These are phyloP conservation scores for Pseudogymnoascus sp. DNA, from an alignment of 2,329 filamentous ascomycete genomes.

Conservation along the genomic window DNA sequence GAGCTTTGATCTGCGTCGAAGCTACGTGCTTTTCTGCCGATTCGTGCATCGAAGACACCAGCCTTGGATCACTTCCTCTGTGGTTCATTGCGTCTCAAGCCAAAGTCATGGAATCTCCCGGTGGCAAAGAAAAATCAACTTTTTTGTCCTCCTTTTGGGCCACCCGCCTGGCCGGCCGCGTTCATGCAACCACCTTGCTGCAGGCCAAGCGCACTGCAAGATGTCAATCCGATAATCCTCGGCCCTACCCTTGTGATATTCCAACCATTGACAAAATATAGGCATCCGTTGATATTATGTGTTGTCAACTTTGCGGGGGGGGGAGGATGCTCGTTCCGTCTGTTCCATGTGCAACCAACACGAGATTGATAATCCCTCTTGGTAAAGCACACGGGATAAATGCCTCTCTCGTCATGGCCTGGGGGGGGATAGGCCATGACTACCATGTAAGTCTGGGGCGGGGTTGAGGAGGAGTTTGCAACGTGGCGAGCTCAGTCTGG, in stretches of 20 bases:
- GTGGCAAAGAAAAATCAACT: conserved; percentile 5
- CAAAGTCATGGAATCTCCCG: not conserved
- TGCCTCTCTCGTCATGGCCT: not conserved
- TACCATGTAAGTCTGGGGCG: conserved; percentile 1
- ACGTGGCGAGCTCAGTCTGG: conserved; percentile 3
- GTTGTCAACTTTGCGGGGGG: not conserved
- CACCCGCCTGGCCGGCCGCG: conserved; percentile 3
- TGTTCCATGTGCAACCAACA: conserved; percentile 3
- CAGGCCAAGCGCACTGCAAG: conserved; percentile 4
- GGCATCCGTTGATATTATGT: conserved; percentile 4
- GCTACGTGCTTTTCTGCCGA: not conserved
- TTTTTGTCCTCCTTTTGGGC: conserved; percentile 5
- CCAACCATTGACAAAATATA: conserved; percentile 6
- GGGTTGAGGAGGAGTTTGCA: not conserved
- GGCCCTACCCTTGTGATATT: conserved; percentile 4
- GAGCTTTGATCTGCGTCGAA: not conserved
- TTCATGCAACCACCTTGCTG: conserved; percentile 1
- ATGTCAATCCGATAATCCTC: conserved; percentile 5
- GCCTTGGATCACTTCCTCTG: not conserved
- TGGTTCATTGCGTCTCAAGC: not conserved
- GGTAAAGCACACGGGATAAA: conserved; percentile 6
- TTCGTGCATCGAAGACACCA: not conserved
- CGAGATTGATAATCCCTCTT: conserved; percentile 5
- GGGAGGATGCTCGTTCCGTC: not conserved
- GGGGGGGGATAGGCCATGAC: not conserved